Evolutionary conservation across 495 filamentous ascomycete species (phyloP), one percentile per base, ranked within the genome.

Genomic region (Mycothermus thermophilus): DNA sequence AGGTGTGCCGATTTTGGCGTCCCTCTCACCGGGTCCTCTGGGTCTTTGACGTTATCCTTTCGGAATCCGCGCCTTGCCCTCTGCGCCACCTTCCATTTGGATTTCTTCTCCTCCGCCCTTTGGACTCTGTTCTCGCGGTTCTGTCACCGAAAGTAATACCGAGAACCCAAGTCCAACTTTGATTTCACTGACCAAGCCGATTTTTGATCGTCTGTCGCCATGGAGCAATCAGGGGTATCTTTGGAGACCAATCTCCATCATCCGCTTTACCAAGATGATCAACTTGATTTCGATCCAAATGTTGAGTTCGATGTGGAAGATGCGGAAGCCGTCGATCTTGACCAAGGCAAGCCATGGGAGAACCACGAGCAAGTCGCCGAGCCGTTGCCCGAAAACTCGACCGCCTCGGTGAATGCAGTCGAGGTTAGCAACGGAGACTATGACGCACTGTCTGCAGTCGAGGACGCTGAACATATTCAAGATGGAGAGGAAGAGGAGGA

Each of bases 321-420:
- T n/a, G n/a, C n/a, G n/a, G n/a, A n/a, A n/a, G n/a, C n/a, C 26
- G 34, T 57, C 23, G 59, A 62, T 21, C 44, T 55, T 16, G 34
- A 50, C 9, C 31, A 51, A 0, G 49, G 51, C 14, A 45, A 27
- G 8, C 16, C 15, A 12, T 45, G 40, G 19, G 40, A 44, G 3
- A 40, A 50, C 33, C 24, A 12, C 1, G 32, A 34, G 10, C 18
- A 35, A 8, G 17, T 27, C 9, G 7, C 8, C n/a, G n/a, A 24
- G 24, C 23, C 8, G 9, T 26, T 5, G 30, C 35, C 14, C 4
- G 8, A 8, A 30, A 24, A 9, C 16, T 13, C 11, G 44, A 41
- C 13, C 38, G 51, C 18, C n/a, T n/a, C n/a, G n/a, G n/a, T n/a
- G n/a, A n/a, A n/a, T n/a, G n/a, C n/a, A n/a, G n/a, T n/a, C n/a